phyloP scores from a whole-genome alignment of 495 filamentous ascomycete genomes.

The Parathielavia appendiculata region DNA sequence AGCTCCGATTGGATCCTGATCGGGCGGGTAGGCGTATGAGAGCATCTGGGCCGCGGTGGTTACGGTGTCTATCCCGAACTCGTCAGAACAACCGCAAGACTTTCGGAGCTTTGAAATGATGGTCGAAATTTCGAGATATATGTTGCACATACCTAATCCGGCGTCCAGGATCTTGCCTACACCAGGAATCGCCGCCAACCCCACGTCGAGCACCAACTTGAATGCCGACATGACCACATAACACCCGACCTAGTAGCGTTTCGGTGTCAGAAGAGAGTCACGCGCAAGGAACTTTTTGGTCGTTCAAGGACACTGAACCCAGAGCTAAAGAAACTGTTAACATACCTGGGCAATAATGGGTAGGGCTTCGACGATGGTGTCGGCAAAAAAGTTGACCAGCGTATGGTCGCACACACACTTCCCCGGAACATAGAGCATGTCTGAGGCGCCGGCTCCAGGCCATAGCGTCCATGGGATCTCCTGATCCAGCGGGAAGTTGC shows the following conservation, averaged over 20 bases:
- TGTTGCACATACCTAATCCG: slow-evolving; percentile 16
- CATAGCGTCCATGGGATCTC: no score
- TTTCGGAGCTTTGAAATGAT: no score
- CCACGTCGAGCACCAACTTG: slow-evolving; percentile 13
- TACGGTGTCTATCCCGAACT: neutral
- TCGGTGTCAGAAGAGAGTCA: neutral
- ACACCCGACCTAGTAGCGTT: no score
- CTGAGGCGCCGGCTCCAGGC: no score
- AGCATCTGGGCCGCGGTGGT: slow-evolving; percentile 25
- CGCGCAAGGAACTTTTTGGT: no score
- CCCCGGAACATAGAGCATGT: no score
- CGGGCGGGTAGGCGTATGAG: slow-evolving; percentile 5
- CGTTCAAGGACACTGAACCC: no score
- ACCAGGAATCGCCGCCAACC: slow-evolving; percentile 16
- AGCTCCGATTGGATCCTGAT: slow-evolving; percentile 10
- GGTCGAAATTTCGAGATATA: no score
- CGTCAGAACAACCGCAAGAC: no score
- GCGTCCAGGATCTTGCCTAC: slow-evolving; percentile 11
- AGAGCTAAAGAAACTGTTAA: neutral
- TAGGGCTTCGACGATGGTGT: slow-evolving; percentile 16
- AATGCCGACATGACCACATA: slow-evolving; percentile 19
- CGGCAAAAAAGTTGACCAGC: slow-evolving; percentile 16
- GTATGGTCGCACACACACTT: slow-evolving; percentile 16
- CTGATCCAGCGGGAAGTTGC: no score
- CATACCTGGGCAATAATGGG: slow-evolving; percentile 19